Evolutionary conservation across 139 green algal genomes (phyloP).

Genomic region (Protoeuglena noctilucae): DNA sequence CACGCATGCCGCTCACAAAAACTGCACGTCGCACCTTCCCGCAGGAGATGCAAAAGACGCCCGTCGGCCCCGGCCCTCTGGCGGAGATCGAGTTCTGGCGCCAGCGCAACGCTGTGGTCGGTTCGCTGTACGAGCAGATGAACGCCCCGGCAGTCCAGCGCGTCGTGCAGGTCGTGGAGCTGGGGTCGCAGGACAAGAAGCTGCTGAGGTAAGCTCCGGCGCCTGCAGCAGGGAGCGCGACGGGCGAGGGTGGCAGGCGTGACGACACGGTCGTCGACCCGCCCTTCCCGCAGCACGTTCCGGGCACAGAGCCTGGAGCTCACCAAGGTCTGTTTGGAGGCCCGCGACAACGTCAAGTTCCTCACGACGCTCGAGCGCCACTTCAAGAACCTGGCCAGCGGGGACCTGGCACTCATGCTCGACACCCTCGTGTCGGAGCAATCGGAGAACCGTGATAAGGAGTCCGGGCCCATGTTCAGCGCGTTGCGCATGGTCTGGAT

Average conservation of each 20-base stretch:
- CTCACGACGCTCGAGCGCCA: conserved; percentile 78
- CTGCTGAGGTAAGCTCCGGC: conserved; percentile 34
- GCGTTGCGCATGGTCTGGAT: conserved; percentile 86
- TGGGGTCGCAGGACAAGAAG: conserved; percentile 41
- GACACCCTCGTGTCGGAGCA: conserved; percentile 60
- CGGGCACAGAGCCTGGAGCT: conserved; percentile 40
- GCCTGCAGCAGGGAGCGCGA: too few species aligned
- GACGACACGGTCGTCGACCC: too few species aligned
- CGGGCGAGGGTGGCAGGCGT: too few species aligned
- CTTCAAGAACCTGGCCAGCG: conserved; percentile 52
- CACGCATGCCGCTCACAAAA: too few species aligned
- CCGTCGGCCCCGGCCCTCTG: conserved; percentile 44
- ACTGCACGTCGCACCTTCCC: too few species aligned
- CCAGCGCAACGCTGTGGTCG: conserved; percentile 46
- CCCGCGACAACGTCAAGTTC: conserved; percentile 85
- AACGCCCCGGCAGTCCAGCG: conserved; percentile 36
- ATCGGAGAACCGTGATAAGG: too few species aligned
- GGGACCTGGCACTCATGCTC: conserved; percentile 36
- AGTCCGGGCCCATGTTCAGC: conserved; percentile 81
- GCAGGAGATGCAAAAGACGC: conserved; percentile 27
- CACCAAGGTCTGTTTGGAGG: conserved; percentile 50
- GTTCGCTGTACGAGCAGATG: conserved; percentile 66
- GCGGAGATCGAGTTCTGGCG: conserved; percentile 80
- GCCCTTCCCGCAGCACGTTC: too few species aligned
- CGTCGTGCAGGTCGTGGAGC: conserved; percentile 42